Evolutionary conservation across 2,329 filamentous ascomycete species (phyloP).

Genomic region (Talaromyces piceae): DNA sequence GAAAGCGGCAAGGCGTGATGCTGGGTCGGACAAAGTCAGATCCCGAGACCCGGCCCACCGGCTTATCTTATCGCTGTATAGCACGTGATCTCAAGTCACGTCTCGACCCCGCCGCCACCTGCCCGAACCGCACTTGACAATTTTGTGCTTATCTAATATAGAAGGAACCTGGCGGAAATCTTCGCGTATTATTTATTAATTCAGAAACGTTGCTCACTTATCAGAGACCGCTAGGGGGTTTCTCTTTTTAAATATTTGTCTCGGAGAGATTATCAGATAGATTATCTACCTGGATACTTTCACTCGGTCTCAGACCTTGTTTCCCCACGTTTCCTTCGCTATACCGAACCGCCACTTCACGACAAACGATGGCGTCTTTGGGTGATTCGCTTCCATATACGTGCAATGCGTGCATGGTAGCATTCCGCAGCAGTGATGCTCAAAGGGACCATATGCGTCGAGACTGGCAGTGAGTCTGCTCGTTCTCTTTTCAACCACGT

Average conservation of each 20-base stretch:
- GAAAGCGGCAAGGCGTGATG: constrained; percentile 5
- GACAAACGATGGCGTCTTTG: constrained; percentile 4
- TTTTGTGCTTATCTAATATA: constrained; percentile 3
- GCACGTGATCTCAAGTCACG: constrained; percentile 4
- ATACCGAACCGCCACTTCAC: constrained; percentile 1
- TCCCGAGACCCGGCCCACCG: neutral
- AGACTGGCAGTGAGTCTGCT: constrained; percentile 81
- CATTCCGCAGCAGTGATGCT: constrained; percentile 86
- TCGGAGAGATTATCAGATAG: neutral
- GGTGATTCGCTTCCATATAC: constrained; percentile 72
- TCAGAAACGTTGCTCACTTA: neutral
- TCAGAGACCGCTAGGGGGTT: neutral
- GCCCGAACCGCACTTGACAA: neutral
- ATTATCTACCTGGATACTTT: neutral
- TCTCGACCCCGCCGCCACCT: neutral
- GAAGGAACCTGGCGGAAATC: neutral
- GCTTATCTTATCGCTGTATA: neutral
- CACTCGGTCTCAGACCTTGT: neutral
- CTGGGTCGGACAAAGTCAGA: neutral
- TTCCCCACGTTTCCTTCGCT: neutral
- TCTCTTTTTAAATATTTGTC: neutral
- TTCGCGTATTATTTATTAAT: neutral
- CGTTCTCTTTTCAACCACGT: neutral
- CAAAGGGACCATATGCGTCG: constrained; percentile 96
- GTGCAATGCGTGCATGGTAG: constrained; percentile 96